Evolutionary conservation across 352 stramenopile genomes (phyloP), one percentile per base, ranked within the genome.

Genomic region (Pythium aquatile): DNA sequence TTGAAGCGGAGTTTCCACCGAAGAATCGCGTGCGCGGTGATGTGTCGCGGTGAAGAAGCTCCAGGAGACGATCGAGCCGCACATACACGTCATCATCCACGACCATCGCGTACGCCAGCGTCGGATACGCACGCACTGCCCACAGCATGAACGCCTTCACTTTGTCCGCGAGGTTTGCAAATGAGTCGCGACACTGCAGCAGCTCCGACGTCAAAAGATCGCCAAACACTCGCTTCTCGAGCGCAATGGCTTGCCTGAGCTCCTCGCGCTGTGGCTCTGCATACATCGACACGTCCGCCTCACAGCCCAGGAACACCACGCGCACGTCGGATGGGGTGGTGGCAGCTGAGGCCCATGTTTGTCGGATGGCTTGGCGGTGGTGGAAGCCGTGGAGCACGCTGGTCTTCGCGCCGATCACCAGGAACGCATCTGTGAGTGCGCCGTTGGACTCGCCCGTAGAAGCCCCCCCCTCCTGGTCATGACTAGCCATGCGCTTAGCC

Each of bases 341-440:
- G 2, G 3, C 47, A 16, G 47, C 47, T 35, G 32, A 35, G 32
- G 48, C 64, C 78, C 80, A 87, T 1, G 80, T 87, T 40, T 66
- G 39, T 9, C 64, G 64, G 29, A 70, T 70, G 11, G 53, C 57
- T 20, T 49, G 58, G 1, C 64, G 64, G 29, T 40, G 26, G 7
- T 55, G 16, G 24, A 81, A 75, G n/a, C 78, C 78, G 46, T 62
- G 39, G 9, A 71, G 20, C 17, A 77, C 59, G 0, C 61, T 65
- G 0, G 76, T 76, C 49, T 89, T 89, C 40, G 86, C 58, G 5
- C 80, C 80, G 44, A 87, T 74, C 9, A 88, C 30, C 1, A 88
- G 46, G 26, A 63, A 63, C 26, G 53, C 52, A 17, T 65, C 48
- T 2, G 58, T 5, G 49, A 8, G 2, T 4, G 17, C 2, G 28